Conservation (phyloP, 768 basidiomycete species). For the Tylopilus cervinicoccineus region DNA sequence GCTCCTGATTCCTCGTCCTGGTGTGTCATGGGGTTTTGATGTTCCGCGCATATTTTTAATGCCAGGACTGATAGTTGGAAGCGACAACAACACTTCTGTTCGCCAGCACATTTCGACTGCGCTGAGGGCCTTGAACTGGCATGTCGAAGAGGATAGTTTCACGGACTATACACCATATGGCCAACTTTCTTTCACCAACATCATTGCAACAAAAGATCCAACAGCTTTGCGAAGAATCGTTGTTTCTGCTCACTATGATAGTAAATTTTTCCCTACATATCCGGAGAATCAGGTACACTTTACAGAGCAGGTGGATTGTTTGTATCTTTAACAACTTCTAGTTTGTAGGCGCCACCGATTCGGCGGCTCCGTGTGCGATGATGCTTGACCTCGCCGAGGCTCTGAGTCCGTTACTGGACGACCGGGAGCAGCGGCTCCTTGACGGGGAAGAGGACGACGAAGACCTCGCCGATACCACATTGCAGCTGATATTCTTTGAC, state of each 20-base stretch:
- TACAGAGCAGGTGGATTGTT: neutral
- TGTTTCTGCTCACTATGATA: slow-evolving; percentile 91
- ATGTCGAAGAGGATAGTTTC: slow-evolving; percentile 84
- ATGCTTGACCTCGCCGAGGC: slow-evolving; percentile 89
- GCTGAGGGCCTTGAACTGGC: slow-evolving; percentile 75
- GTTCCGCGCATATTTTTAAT: neutral
- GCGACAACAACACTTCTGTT: slow-evolving; percentile 76
- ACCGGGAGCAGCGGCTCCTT: slow-evolving; percentile 51
- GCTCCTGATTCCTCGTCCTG: slow-evolving; percentile 80
- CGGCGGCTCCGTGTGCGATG: slow-evolving; percentile 92
- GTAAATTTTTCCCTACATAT: slow-evolving; percentile 74
- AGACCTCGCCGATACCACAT: slow-evolving; percentile 74
- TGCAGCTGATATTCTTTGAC: slow-evolving; percentile 94
- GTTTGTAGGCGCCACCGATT: slow-evolving; percentile 98
- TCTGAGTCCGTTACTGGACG: slow-evolving; percentile 67
- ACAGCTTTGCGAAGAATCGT: slow-evolving; percentile 74
- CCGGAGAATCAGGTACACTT: slow-evolving; percentile 69
- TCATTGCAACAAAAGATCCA: slow-evolving; percentile 96
- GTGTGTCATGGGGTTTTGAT: slow-evolving; percentile 40
- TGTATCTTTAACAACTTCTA: slow-evolving; percentile 31
- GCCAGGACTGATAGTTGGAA: slow-evolving; percentile 46
- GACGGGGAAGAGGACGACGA: slow-evolving; percentile 64
- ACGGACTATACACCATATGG: slow-evolving; percentile 79
- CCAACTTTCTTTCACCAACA: slow-evolving; percentile 73
- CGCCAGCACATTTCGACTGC: slow-evolving; percentile 76